Conservation (phyloP, 305 asterid genomes). For the Fraxinus latifolia region DNA sequence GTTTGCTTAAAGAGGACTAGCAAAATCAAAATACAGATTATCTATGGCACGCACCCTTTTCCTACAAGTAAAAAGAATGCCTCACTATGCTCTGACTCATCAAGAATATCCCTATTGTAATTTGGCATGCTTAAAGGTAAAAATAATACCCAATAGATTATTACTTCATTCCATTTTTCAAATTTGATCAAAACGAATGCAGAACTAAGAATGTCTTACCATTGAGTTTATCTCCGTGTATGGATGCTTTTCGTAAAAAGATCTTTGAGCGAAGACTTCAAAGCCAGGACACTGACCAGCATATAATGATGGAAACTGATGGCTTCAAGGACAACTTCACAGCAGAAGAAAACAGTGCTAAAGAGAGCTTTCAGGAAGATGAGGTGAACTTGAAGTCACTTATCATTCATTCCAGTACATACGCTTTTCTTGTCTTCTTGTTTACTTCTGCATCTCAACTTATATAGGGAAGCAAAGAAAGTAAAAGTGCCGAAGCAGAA, state of each 20-base stretch:
- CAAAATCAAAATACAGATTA: neutral
- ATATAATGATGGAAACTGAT: neutral
- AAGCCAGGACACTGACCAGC: neutral
- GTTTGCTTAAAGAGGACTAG: neutral
- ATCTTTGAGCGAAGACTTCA: neutral
- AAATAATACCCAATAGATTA: neutral
- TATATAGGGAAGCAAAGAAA: neutral
- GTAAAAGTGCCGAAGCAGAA: neutral
- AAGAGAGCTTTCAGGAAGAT: neutral
- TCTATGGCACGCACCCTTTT: neutral
- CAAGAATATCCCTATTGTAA: neutral
- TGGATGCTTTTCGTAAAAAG: neutral
- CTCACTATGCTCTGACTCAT: neutral
- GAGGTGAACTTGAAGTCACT: constrained; percentile 4
- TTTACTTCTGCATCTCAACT: neutral
- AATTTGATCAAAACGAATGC: neutral
- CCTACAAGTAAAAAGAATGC: neutral
- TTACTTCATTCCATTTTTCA: neutral
- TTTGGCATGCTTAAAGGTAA: neutral
- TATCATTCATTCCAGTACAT: neutral
- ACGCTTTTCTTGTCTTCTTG: neutral
- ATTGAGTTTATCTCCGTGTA: neutral
- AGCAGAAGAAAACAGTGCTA: neutral
- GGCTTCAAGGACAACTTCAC: neutral
- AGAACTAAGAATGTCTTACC: neutral